Conservation (phyloP, 495 filamentous ascomycete species). For the Lasiosphaeria hispida region DNA sequence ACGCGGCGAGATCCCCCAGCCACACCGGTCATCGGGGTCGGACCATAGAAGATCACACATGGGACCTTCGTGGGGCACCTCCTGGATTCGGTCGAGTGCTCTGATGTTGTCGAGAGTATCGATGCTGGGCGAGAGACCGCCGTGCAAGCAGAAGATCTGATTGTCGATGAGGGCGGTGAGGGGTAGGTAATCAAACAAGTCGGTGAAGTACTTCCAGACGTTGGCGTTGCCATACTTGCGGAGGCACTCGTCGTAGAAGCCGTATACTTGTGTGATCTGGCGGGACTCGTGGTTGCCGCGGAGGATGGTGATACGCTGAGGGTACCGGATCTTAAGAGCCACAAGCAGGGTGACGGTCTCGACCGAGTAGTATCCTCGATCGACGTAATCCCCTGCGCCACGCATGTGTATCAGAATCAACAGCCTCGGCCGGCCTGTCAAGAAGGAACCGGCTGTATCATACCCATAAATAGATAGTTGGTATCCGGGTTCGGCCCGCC, state of each 20-base stretch:
- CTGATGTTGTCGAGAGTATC: slow-evolving; percentile 98
- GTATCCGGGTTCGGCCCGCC: slow-evolving; percentile 89
- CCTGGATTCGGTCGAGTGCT: slow-evolving; percentile 92
- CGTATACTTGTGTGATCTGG: slow-evolving; percentile 96
- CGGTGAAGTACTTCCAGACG: slow-evolving; percentile 99
- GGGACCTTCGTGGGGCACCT: slow-evolving; percentile 96
- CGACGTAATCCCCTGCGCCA: slow-evolving; percentile 82
- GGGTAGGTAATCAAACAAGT: slow-evolving; percentile 97
- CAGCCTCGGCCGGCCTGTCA: neutral
- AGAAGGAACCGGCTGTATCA: slow-evolving; percentile 23
- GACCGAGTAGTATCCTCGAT: slow-evolving; percentile 95
- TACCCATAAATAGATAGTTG: slow-evolving; percentile 95
- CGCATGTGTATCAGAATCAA: slow-evolving; percentile 15
- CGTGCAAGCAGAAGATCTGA: slow-evolving; percentile 99
- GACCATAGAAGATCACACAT: slow-evolving; percentile 99
- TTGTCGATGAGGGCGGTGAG: slow-evolving; percentile 98
- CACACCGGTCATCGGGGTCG: slow-evolving; percentile 96
- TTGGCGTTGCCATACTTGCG: slow-evolving; percentile 98
- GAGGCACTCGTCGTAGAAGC: slow-evolving; percentile 96
- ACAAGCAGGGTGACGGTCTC: slow-evolving; percentile 94
- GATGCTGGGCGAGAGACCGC: slow-evolving; percentile 91
- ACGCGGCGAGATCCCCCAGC: slow-evolving; percentile 96
- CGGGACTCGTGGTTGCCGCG: slow-evolving; percentile 96
- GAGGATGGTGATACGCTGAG: slow-evolving; percentile 92
- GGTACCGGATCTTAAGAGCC: slow-evolving; percentile 93